Evolutionary conservation across 139 green algal species (phyloP).

Genomic region (Gonium pectorale): DNA sequence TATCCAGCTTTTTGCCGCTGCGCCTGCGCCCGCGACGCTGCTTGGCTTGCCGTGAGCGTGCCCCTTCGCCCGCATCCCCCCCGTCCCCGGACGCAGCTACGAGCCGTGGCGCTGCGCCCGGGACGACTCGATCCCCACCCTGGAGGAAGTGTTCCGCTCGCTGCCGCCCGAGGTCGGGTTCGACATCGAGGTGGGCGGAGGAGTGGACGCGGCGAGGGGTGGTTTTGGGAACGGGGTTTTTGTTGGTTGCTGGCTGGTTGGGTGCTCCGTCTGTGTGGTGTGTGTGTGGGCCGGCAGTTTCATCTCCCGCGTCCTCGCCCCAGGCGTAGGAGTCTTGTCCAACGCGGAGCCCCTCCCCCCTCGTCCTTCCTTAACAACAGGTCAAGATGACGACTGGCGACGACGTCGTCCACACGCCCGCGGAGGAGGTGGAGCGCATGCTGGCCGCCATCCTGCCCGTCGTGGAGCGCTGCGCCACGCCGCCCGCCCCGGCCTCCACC

Average conservation of each 20-base stretch:
- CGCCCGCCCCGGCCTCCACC: not conserved
- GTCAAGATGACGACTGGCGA: conserved; percentile 85
- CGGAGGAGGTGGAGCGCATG: conserved; percentile 73
- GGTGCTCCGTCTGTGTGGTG: no score
- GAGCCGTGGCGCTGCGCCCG: conserved; percentile 61
- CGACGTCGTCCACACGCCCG: conserved; percentile 61
- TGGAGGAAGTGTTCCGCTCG: conserved; percentile 74
- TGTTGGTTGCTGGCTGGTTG: no score
- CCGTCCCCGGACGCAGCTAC: not conserved
- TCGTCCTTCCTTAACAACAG: not conserved
- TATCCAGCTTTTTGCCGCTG: no score
- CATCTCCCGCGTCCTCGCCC: no score
- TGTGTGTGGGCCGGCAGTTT: no score
- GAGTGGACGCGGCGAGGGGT: not conserved
- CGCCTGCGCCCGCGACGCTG: no score
- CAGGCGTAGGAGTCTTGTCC: no score
- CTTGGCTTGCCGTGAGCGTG: no score
- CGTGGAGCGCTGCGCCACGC: not conserved
- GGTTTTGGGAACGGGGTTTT: no score
- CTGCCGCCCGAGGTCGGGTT: conserved; percentile 77
- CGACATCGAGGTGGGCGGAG: conserved; percentile 77
- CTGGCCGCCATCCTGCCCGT: conserved; percentile 54
- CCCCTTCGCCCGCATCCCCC: no score
- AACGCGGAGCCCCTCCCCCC: no score
- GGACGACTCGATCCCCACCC: conserved; percentile 83